Conservation (phyloP, 495 filamentous ascomycete genomes). For the Sordaria brevicollis region DNA sequence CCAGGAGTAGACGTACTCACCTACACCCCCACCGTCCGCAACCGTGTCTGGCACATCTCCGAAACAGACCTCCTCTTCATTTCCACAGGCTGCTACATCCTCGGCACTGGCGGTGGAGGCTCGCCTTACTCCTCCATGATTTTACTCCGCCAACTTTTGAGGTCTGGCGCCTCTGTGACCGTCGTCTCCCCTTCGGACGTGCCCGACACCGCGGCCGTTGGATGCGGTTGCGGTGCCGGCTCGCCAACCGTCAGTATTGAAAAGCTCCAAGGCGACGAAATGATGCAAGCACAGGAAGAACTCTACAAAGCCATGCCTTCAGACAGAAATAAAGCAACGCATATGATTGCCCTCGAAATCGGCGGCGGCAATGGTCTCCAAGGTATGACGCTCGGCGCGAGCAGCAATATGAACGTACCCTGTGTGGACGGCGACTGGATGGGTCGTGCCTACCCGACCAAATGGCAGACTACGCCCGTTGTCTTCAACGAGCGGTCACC, state of each 20-base stretch:
- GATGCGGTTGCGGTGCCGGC: slow-evolving; percentile 36
- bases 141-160: slow-evolving; percentile 34
- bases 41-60: slow-evolving; percentile 44
- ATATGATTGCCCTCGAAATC: slow-evolving; percentile 42
- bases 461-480: slow-evolving; percentile 47
- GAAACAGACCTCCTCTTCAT: slow-evolving; percentile 49
- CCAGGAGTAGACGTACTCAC: slow-evolving; percentile 30
- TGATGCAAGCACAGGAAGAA: slow-evolving; percentile 37
- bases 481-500: slow-evolving; percentile 38
- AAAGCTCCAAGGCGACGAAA: slow-evolving; percentile 41
- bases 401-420: slow-evolving; percentile 37
- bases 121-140: slow-evolving; percentile 37
- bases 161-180: slow-evolving; percentile 33
- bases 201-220: slow-evolving; percentile 33
- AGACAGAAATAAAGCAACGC: slow-evolving; percentile 15
- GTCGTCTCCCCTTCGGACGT: slow-evolving; percentile 36
- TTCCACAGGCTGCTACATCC: slow-evolving; percentile 48
- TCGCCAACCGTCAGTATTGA: slow-evolving; percentile 42
- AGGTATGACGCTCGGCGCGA: slow-evolving; percentile 40
- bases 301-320: slow-evolving; percentile 25
- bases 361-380: slow-evolving; percentile 46
- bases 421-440: slow-evolving; percentile 48
- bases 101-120: slow-evolving; percentile 51
- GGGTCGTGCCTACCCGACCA: slow-evolving; percentile 46
- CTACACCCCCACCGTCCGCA: slow-evolving; percentile 40